phyloP scores from a whole-genome alignment of 345 rosid genomes.

The Populus deltoides region DNA sequence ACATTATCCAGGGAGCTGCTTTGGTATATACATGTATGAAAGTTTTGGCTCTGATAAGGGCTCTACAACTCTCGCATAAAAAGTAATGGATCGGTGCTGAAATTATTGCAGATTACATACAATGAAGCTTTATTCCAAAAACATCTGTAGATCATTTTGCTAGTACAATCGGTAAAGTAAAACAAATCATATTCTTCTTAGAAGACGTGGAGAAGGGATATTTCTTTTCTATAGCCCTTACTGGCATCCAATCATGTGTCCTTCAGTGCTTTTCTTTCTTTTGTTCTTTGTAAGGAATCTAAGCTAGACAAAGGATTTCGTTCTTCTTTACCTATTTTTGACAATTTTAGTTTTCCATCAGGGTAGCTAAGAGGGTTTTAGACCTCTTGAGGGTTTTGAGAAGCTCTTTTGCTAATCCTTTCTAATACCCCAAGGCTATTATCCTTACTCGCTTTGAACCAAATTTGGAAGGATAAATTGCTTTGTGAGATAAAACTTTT shows the following conservation, averaged over 20 bases:
- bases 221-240: neutral
- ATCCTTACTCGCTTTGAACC: neutral
- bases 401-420: neutral
- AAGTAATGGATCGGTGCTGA: neutral
- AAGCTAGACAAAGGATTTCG: neutral
- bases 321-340: neutral
- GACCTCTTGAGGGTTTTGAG: no score
- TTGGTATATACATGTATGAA: neutral
- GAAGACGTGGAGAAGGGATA: no score
- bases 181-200: neutral
- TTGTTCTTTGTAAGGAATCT: neutral
- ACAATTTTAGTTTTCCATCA: neutral
- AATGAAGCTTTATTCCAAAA: no score
- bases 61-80: neutral
- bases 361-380: neutral
- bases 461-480: neutral
- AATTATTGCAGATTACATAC: no score
- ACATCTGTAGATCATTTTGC: no score
- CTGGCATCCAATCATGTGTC: neutral
- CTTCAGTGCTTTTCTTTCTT: neutral
- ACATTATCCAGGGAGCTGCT: neutral
- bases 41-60: neutral
- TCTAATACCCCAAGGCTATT: neutral
- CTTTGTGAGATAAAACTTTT: neutral
- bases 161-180: no score